Conservation (phyloP, 768 basidiomycete genomes). For the Stropharia rugosoannulata region DNA sequence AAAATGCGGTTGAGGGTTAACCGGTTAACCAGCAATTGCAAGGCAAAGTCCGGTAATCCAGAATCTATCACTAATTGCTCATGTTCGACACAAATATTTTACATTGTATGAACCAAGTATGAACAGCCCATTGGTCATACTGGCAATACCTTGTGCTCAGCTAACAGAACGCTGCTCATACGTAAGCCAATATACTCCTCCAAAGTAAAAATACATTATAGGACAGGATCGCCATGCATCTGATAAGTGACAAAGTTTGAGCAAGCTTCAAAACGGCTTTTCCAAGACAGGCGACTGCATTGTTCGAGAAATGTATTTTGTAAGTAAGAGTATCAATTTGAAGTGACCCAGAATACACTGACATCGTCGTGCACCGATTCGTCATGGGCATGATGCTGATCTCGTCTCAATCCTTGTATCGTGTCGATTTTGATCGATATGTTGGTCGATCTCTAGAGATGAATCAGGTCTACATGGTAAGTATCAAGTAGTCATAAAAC, state of each 20-base stretch:
- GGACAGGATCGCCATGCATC: constrained; percentile 6
- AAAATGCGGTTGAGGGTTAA: background rate
- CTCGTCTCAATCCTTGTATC: constrained; percentile 48
- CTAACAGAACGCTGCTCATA: too few species aligned
- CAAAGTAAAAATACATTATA: constrained; percentile 3
- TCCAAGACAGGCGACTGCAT: constrained; percentile 21
- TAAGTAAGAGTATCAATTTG: background rate
- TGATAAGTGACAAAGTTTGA: background rate
- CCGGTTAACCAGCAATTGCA: too few species aligned
- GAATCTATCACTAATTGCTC: too few species aligned
- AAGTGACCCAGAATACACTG: constrained; percentile 4
- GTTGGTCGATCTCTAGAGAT: constrained; percentile 40
- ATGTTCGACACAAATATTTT: too few species aligned
- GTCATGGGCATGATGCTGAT: constrained; percentile 24
- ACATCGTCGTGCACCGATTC: constrained; percentile 25
- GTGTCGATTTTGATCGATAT: constrained; percentile 70
- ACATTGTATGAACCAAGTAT: too few species aligned
- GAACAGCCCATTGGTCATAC: too few species aligned
- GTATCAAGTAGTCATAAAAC: constrained; percentile 7
- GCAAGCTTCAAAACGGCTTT: constrained; percentile 15
- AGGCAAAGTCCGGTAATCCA: too few species aligned
- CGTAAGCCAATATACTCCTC: too few species aligned
- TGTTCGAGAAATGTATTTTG: background rate
- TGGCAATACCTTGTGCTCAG: too few species aligned
- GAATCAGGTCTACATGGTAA: constrained; percentile 3